Conservation (phyloP, 164 flowering plant species). For the Warburgia ugandensis region DNA sequence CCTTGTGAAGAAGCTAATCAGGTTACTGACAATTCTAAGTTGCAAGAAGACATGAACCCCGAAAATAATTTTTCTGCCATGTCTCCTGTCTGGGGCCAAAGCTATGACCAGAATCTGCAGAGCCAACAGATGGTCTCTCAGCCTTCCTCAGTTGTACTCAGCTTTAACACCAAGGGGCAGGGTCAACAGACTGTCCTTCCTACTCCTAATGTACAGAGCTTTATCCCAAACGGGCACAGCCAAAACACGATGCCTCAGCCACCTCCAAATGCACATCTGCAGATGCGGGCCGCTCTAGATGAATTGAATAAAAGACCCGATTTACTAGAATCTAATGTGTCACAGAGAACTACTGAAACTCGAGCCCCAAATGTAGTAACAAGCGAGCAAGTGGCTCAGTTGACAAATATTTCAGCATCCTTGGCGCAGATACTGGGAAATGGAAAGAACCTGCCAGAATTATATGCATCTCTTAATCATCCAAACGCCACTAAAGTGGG, state of each 20-base stretch:
- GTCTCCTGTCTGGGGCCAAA: slow-evolving; percentile 6
- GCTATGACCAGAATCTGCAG: slow-evolving; percentile 7
- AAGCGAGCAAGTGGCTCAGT: slow-evolving; percentile 32
- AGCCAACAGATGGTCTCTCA: slow-evolving; percentile 2
- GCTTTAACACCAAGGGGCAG: slow-evolving; percentile 15
- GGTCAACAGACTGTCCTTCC: slow-evolving; percentile 9
- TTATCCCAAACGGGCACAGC: slow-evolving; percentile 16
- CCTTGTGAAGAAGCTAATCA: slow-evolving; percentile 4
- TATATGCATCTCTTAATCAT: slow-evolving; percentile 36
- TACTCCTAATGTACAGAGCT: slow-evolving; percentile 13
- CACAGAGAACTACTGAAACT: slow-evolving; percentile 23
- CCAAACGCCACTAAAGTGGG: slow-evolving; percentile 14
- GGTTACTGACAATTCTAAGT: not conserved
- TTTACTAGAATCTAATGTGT: slow-evolving; percentile 10
- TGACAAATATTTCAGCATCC: slow-evolving; percentile 42
- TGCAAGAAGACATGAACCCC: slow-evolving; percentile 2
- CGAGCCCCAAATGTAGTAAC: slow-evolving; percentile 21
- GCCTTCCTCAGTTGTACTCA: slow-evolving; percentile 4
- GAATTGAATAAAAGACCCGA: slow-evolving; percentile 14
- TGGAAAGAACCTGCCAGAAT: slow-evolving; percentile 44
- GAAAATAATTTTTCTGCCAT: not conserved
- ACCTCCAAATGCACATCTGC: slow-evolving; percentile 17
- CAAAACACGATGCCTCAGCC: slow-evolving; percentile 9
- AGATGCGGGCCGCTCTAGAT: slow-evolving; percentile 9
- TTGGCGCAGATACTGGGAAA: slow-evolving; percentile 49